Evolutionary conservation across 345 rosid genomes (phyloP).

Genomic region (Laguncularia racemosa): DNA sequence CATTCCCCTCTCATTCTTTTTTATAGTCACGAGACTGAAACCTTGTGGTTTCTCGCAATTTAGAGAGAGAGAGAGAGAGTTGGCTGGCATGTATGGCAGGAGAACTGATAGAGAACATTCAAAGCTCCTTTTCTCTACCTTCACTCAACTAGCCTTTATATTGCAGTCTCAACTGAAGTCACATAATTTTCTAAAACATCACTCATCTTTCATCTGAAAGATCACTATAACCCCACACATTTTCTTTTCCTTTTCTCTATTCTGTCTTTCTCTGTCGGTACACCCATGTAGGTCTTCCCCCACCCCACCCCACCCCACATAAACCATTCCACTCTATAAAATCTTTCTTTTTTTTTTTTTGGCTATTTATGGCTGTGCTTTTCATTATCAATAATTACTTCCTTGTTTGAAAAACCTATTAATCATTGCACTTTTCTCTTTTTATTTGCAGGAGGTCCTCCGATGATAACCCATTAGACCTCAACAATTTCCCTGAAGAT

Average conservation of each 20-base stretch:
- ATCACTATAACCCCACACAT: neutral
- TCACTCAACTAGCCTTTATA: slow-evolving; percentile 53
- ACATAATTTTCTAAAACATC: slow-evolving; percentile 27
- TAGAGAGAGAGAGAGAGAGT: slow-evolving; percentile 14
- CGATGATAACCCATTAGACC: slow-evolving; percentile 74
- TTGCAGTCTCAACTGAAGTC: slow-evolving; percentile 4
- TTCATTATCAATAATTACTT: slow-evolving; percentile 10
- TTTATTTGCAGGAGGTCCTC: slow-evolving; percentile 52
- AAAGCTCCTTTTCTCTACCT: slow-evolving; percentile 38
- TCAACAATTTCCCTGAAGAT: slow-evolving; percentile 96
- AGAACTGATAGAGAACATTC: slow-evolving; percentile 93
- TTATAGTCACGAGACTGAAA: slow-evolving; percentile 79
- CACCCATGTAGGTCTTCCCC: slow-evolving; percentile 70
- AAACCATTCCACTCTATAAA: neutral
- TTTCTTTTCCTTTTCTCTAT: slow-evolving; percentile 2
- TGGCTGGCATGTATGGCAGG: neutral
- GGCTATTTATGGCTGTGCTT: slow-evolving; percentile 7
- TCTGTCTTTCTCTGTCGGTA: slow-evolving; percentile 45
- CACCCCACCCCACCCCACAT: slow-evolving; percentile 11
- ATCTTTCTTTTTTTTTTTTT: slow-evolving; percentile 3
- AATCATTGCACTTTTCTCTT: slow-evolving; percentile 3
- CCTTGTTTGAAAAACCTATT: neutral
- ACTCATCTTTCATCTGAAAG: slow-evolving; percentile 9
- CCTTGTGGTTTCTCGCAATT: slow-evolving; percentile 31
- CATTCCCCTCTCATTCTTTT: slow-evolving; percentile 17